Evolutionary conservation across 345 rosid genomes (phyloP).

Genomic region (Murraya paniculata): DNA sequence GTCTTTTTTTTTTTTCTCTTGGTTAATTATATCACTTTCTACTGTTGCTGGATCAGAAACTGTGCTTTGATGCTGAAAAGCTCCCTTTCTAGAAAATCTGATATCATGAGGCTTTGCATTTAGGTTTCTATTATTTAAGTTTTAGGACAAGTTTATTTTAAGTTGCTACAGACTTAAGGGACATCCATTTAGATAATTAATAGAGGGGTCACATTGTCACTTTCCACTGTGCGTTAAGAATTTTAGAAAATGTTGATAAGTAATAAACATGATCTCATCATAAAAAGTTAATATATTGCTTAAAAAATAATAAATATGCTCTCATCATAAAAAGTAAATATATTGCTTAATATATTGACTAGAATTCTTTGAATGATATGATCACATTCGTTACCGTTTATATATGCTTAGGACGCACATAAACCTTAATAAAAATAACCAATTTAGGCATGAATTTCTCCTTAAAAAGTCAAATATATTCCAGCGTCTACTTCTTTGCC

Average conservation of each 20-base stretch:
- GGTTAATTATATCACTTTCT: too few relatives aligned
- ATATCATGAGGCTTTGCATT: not conserved
- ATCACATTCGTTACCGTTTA: not conserved
- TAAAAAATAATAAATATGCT: too few relatives aligned
- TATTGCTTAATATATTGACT: too few relatives aligned
- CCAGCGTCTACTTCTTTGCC: not conserved
- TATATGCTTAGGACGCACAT: not conserved
- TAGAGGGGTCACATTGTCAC: not conserved
- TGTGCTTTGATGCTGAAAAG: too few relatives aligned
- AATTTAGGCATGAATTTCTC: not conserved
- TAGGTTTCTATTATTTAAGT: not conserved
- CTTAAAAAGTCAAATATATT: not conserved
- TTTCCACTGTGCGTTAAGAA: not conserved
- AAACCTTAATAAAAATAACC: not conserved
- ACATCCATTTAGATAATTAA: not conserved
- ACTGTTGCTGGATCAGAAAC: too few relatives aligned
- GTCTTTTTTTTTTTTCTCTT: not conserved
- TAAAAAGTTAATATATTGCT: too few relatives aligned
- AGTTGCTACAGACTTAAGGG: not conserved
- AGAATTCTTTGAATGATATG: not conserved
- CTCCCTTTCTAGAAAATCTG: not conserved
- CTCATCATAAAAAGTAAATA: too few relatives aligned
- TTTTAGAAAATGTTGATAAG: not conserved
- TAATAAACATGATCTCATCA: not conserved
- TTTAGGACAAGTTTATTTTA: not conserved